A percentile compares a stretch with the other conserved stretches of the same genome.
Conservation (phyloP, 495 filamentous ascomycete species). For the Sabuloglossum arenarium region DNA sequence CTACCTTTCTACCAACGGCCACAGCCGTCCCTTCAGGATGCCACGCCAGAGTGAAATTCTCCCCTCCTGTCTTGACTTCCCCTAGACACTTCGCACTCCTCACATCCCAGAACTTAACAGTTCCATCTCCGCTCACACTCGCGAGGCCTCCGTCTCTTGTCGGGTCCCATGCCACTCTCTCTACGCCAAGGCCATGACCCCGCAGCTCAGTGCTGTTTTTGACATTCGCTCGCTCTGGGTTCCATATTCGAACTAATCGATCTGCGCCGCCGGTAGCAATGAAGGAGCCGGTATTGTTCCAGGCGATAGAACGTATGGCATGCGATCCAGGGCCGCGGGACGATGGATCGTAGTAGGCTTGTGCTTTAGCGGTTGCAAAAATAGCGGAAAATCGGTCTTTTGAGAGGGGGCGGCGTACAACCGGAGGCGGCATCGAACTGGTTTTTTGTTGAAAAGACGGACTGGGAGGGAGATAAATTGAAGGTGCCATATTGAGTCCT, state of each 20-base stretch:
- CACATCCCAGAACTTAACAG: slow-evolving; percentile 86
- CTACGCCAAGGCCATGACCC: slow-evolving; percentile 55
- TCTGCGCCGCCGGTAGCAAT: slow-evolving; percentile 74
- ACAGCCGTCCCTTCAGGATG: slow-evolving; percentile 65
- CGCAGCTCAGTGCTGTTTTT: slow-evolving; percentile 72
- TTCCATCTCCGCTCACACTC: slow-evolving; percentile 66
- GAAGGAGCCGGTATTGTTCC: slow-evolving; percentile 71
- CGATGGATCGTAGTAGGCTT: slow-evolving; percentile 38
- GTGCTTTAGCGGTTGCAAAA: slow-evolving; percentile 35
- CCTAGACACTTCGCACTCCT: slow-evolving; percentile 59
- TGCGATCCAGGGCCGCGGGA: slow-evolving; percentile 26
- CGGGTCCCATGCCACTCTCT: slow-evolving; percentile 81
- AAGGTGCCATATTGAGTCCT: neutral
- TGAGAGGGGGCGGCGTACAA: slow-evolving; percentile 30
- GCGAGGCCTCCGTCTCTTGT: slow-evolving; percentile 72
- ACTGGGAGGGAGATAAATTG: neutral
- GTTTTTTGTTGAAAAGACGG: neutral
- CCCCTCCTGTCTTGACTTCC: slow-evolving; percentile 59
- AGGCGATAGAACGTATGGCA: slow-evolving; percentile 55
- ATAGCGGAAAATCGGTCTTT: slow-evolving; percentile 40
- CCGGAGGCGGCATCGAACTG: slow-evolving; percentile 28
- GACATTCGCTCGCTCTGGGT: slow-evolving; percentile 63
- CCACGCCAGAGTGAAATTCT: slow-evolving; percentile 72
- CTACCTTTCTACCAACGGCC: slow-evolving; percentile 69
- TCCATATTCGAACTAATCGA: slow-evolving; percentile 75